A percentile compares a stretch with the other conserved stretches of the same genome.
phyloP scores from a whole-genome alignment of 306 rosid genomes.

The Cucurbita pepo region DNA sequence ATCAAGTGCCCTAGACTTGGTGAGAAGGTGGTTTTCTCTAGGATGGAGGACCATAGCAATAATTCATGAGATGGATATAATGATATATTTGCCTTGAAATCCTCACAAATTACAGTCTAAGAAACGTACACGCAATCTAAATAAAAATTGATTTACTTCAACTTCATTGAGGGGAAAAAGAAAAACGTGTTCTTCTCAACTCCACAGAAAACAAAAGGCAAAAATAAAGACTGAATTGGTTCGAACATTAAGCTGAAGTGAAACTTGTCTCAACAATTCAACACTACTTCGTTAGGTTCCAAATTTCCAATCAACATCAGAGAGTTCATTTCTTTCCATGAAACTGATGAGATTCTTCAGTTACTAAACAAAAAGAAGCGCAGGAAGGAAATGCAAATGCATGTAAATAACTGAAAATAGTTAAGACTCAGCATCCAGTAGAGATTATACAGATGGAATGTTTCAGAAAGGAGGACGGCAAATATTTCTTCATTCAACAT shows the following conservation, averaged over 20 bases:
- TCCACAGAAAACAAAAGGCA: neutral
- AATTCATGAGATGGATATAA: too few relatives aligned
- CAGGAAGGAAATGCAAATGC: neutral
- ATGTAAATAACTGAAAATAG: neutral
- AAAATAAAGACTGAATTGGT: neutral
- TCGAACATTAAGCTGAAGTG: neutral
- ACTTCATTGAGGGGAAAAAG: neutral
- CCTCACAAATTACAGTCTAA: too few relatives aligned
- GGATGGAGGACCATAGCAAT: too few relatives aligned
- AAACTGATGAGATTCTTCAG: neutral
- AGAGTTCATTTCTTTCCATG: neutral
- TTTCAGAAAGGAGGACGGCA: neutral
- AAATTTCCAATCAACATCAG: neutral
- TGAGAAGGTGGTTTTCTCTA: too few relatives aligned
- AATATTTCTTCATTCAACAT: slow-evolving; percentile 38
- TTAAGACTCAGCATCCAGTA: neutral
- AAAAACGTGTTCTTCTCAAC: neutral
- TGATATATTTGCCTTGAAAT: too few relatives aligned
- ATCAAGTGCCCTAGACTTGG: too few relatives aligned
- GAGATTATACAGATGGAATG: neutral
- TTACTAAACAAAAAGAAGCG: neutral
- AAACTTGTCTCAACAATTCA: neutral
- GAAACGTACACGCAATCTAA: too few relatives aligned
- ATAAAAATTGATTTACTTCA: neutral
- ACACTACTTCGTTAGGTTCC: neutral